Evolutionary conservation across 768 basidiomycete species (phyloP).

Genomic region (Lactifluus rugatus): DNA sequence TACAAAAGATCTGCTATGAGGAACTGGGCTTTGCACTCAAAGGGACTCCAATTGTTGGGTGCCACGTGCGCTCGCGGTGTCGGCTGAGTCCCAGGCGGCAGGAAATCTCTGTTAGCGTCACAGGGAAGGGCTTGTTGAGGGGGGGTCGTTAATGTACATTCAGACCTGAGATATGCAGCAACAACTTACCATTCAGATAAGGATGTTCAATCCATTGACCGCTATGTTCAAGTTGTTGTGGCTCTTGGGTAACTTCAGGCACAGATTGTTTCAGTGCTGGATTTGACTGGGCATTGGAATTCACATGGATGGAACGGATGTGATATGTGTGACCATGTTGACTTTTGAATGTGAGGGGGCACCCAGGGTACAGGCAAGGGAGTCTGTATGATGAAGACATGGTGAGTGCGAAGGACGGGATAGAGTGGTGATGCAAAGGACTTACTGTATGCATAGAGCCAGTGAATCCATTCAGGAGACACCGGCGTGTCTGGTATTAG

Average conservation of each 20-base stretch:
- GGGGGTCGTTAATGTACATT: no score
- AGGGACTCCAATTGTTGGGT: constrained; percentile 21
- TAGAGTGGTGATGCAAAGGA: no score
- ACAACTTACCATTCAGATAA: not conserved
- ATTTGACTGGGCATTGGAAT: no score
- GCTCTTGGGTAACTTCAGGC: no score
- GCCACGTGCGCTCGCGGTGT: not conserved
- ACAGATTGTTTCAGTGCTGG: no score
- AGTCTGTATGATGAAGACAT: no score
- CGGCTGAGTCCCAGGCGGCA: not conserved
- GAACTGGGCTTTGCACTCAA: constrained; percentile 18
- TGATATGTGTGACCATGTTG: not conserved
- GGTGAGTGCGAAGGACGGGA: no score
- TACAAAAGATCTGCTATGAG: constrained; percentile 22
- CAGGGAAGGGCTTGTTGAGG: constrained; percentile 1
- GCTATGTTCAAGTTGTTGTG: no score
- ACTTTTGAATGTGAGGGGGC: not conserved
- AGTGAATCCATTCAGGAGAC: no score
- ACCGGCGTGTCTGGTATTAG: no score
- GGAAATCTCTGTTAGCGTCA: not conserved
- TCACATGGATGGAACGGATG: not conserved
- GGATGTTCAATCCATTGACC: not conserved
- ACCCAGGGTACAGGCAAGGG: not conserved
- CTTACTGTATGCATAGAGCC: no score
- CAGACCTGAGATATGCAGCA: not conserved